Conservation (phyloP, 257 asterid genomes). For the Petrea volubilis region DNA sequence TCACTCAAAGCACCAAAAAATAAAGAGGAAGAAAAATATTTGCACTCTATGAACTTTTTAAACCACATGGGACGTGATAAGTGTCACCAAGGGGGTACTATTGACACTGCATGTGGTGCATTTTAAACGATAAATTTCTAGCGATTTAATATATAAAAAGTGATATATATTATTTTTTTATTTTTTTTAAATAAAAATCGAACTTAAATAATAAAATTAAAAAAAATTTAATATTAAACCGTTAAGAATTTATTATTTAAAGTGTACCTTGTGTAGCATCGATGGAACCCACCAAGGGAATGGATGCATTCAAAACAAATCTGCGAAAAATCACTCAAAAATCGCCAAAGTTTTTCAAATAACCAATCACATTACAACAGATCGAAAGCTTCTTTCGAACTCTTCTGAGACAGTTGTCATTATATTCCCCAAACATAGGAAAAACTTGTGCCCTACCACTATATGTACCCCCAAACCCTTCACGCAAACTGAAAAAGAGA, state of each 20-base stretch:
- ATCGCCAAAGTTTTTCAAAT: background rate
- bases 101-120: too few species aligned
- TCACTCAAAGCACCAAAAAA: too few species aligned
- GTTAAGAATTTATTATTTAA: too few species aligned
- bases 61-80: background rate
- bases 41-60: background rate
- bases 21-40: background rate
- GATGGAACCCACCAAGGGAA: too few species aligned
- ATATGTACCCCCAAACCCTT: background rate
- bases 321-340: background rate
- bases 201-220: too few species aligned
- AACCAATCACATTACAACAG: background rate
- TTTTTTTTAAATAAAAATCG: too few species aligned
- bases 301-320: background rate
- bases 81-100: too few species aligned
- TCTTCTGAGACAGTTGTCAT: background rate
- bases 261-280: too few species aligned
- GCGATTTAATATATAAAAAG: too few species aligned
- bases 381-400: background rate
- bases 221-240: too few species aligned
- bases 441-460: background rate
- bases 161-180: too few species aligned
- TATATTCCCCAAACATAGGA: background rate
- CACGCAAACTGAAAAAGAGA: background rate
- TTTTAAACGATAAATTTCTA: too few species aligned